Evolutionary conservation across 352 stramenopile genomes (phyloP).

Genomic region (Globisporangium lucens): DNA sequence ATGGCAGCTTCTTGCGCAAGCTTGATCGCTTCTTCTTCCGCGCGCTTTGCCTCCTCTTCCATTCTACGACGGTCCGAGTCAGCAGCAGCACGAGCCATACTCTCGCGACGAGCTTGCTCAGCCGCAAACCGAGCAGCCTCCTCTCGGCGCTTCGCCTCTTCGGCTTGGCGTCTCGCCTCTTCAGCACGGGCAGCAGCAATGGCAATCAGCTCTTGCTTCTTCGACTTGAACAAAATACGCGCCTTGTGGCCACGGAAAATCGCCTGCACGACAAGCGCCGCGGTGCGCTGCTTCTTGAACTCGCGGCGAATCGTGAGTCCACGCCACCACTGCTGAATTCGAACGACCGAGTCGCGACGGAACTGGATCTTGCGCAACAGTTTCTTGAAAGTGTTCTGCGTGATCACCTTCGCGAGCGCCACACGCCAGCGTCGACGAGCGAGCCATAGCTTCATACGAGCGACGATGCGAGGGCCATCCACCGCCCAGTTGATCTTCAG

Average conservation of each 20-base stretch:
- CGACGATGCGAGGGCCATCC: constrained; percentile 56
- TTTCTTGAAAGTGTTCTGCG: constrained; percentile 51
- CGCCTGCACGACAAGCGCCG: constrained; percentile 70
- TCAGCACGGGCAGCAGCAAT: constrained; percentile 68
- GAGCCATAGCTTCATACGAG: constrained; percentile 68
- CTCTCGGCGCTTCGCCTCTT: constrained; percentile 81
- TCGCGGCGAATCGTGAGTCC: constrained; percentile 63
- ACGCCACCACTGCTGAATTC: constrained; percentile 87
- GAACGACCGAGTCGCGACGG: constrained; percentile 51
- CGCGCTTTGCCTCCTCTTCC: constrained; percentile 69
- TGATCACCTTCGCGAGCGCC: constrained; percentile 60
- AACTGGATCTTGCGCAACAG: constrained; percentile 63
- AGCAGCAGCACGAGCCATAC: constrained; percentile 43
- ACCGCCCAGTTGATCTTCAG: constrained; percentile 72
- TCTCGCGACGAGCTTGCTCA: constrained; percentile 55
- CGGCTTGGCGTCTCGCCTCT: constrained; percentile 68
- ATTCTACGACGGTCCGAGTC: constrained; percentile 61
- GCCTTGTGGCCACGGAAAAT: constrained; percentile 79
- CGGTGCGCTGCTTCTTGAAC: constrained; percentile 80
- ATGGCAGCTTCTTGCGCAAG: constrained; percentile 50
- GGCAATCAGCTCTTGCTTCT: constrained; percentile 85
- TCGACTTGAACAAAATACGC: constrained; percentile 71
- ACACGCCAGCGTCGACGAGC: constrained; percentile 70
- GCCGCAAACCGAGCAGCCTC: constrained; percentile 61
- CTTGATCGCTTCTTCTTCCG: constrained; percentile 59